phyloP scores from a whole-genome alignment of 495 filamentous ascomycete genomes.

The Talaromyces wortmannii region DNA sequence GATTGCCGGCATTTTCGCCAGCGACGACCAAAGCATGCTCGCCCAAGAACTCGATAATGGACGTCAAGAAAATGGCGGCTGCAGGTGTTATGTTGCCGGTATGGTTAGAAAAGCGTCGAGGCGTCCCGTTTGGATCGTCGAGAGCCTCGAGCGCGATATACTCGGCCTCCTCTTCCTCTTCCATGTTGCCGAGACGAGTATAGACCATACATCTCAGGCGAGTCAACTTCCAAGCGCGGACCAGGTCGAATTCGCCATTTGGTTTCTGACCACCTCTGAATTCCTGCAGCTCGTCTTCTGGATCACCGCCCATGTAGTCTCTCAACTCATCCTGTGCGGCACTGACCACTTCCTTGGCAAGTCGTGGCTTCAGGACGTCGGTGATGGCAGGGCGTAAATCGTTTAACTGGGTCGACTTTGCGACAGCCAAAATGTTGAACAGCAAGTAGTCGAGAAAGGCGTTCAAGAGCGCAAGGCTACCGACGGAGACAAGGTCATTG shows the following conservation, averaged over 20 bases:
- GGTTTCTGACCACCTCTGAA: slow-evolving; percentile 45
- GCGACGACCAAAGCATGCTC: slow-evolving; percentile 83
- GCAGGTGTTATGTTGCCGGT: slow-evolving; percentile 77
- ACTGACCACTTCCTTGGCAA: slow-evolving; percentile 80
- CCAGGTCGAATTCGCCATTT: slow-evolving; percentile 68
- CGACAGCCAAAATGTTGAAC: slow-evolving; percentile 73
- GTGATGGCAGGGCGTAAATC: slow-evolving; percentile 75
- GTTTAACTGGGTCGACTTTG: slow-evolving; percentile 75
- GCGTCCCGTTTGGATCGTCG: slow-evolving; percentile 37
- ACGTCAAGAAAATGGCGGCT: slow-evolving; percentile 91
- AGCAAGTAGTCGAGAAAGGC: slow-evolving; percentile 90
- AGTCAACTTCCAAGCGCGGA: slow-evolving; percentile 84
- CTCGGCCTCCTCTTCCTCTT: slow-evolving; percentile 92
- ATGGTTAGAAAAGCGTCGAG: slow-evolving; percentile 48
- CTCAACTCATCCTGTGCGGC: slow-evolving; percentile 87
- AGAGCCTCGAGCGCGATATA: slow-evolving; percentile 68
- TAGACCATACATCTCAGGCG: slow-evolving; percentile 96
- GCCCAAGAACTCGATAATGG: slow-evolving; percentile 88
- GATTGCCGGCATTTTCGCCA: slow-evolving; percentile 79
- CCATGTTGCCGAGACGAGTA: slow-evolving; percentile 91
- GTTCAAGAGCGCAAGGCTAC: slow-evolving; percentile 68
- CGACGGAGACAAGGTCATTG: slow-evolving; percentile 48
- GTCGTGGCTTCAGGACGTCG: slow-evolving; percentile 80
- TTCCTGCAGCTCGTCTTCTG: slow-evolving; percentile 59
- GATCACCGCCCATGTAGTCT: slow-evolving; percentile 73